These are phyloP conservation scores for Leccinum holopus DNA, from an alignment of 1,284 basidiomycete species.

Conservation along the genomic window DNA sequence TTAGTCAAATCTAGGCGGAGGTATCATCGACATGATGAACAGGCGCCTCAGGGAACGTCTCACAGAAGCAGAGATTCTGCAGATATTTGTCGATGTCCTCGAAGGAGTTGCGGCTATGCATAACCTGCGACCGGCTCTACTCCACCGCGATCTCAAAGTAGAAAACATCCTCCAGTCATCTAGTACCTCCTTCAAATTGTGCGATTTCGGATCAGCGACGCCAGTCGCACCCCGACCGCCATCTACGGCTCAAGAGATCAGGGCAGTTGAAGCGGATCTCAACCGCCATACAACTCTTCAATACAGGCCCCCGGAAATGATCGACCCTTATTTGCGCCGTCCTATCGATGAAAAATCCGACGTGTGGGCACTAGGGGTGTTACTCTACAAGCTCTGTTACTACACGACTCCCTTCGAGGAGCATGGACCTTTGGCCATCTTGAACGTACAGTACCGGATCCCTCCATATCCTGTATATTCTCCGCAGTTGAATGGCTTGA, in stretches of 20 bases:
- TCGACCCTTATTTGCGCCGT: slow-evolving; percentile 83
- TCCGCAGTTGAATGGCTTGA: slow-evolving; percentile 79
- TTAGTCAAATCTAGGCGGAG: slow-evolving; percentile 64
- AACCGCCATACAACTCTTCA: slow-evolving; percentile 95
- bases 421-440: slow-evolving; percentile 92
- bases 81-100: slow-evolving; percentile 96
- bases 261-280: slow-evolving; percentile 86
- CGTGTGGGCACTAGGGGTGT: slow-evolving; percentile 93
- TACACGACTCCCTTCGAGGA: slow-evolving; percentile 99
- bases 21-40: slow-evolving; percentile 99
- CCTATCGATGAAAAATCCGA: slow-evolving; percentile 94
- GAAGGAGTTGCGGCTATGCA: slow-evolving; percentile 97
- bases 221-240: slow-evolving; percentile 71
- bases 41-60: slow-evolving; percentile 90
- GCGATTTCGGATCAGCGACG: slow-evolving; percentile 96
- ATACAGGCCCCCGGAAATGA: slow-evolving; percentile 98
- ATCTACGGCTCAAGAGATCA: slow-evolving; percentile 76
- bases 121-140: slow-evolving; percentile 81
- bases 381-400: slow-evolving; percentile 94
- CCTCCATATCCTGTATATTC: slow-evolving; percentile 95
- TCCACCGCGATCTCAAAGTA: slow-evolving; percentile 98
- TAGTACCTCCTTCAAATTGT: slow-evolving; percentile 85
- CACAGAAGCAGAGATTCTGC: slow-evolving; percentile 93
- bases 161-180: slow-evolving; percentile 94
- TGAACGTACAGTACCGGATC: slow-evolving; percentile 95